Percentiles rank a stretch among this genome's conserved stretches.
Conservation (phyloP, 1,284 basidiomycete genomes). For the Heterobasidion occidentale region DNA sequence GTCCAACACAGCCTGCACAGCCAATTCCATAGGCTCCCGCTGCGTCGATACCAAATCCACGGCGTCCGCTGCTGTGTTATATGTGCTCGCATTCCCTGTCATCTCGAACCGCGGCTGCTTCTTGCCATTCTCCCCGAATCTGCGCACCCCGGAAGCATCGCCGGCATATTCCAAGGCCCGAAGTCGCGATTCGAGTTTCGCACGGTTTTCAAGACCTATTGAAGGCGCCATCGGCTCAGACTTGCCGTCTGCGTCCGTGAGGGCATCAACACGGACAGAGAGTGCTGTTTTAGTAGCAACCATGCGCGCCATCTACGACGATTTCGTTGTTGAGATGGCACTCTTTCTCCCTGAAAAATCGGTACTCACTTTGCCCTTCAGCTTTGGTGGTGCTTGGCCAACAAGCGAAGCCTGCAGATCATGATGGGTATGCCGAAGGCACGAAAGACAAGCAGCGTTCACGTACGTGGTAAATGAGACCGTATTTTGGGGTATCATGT, state of each 20-base stretch:
- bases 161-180: conserved; percentile 82
- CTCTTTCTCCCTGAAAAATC: conserved; percentile 1
- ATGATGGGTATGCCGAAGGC: neutral
- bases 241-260: conserved; percentile 89
- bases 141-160: conserved; percentile 60
- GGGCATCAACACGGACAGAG: conserved; percentile 93
- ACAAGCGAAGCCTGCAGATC: conserved; percentile 76
- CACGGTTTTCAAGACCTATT: conserved; percentile 88
- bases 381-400: conserved; percentile 94
- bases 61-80: conserved; percentile 78
- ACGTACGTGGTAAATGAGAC: conserved; percentile 90
- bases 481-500: conserved; percentile 98
- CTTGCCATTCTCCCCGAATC: conserved; percentile 53
- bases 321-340: neutral
- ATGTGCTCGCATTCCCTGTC: conserved; percentile 67
- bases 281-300: conserved; percentile 96
- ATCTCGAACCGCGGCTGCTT: conserved; percentile 77
- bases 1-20: conserved; percentile 58
- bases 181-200: conserved; percentile 91
- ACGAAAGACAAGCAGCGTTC: conserved; percentile 9
- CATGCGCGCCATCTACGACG: conserved; percentile 91
- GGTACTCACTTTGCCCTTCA: conserved; percentile 84
- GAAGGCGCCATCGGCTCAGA: conserved; percentile 75
- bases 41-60: conserved; percentile 79
- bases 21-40: conserved; percentile 63